Evolutionary conservation across 2,329 filamentous ascomycete species (phyloP).

Genomic region (Nothomitra cinnamomea): DNA sequence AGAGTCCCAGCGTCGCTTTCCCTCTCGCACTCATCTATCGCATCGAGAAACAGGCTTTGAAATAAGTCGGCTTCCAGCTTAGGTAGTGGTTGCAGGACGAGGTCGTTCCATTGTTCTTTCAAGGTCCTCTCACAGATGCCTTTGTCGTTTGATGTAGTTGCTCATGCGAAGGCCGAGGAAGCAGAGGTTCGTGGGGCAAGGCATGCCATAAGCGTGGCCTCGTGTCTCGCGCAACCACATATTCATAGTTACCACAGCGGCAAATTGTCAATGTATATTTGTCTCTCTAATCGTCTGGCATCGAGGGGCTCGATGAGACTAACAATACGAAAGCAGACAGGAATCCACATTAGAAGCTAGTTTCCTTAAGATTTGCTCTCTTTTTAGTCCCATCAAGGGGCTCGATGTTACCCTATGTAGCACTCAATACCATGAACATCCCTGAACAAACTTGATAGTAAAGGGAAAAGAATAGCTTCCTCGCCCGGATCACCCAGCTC

Average conservation of each 20-base stretch:
- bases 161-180: background rate
- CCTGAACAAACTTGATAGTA: background rate
- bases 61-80: background rate
- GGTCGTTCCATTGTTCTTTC: background rate
- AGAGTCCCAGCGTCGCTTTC: background rate
- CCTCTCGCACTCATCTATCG: background rate
- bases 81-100: background rate
- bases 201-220: background rate
- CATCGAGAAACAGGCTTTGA: background rate
- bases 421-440: constrained; percentile 1
- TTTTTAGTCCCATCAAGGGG: constrained; percentile 1
- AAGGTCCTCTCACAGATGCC: background rate
- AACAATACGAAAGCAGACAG: background rate
- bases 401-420: background rate
- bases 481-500: too few species aligned
- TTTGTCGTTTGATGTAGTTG: background rate
- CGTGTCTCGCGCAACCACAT: background rate
- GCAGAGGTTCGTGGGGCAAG: background rate
- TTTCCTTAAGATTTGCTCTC: constrained; percentile 1
- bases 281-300: too few species aligned
- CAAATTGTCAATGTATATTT: too few species aligned
- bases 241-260: background rate
- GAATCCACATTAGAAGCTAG: constrained; percentile 2
- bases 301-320: background rate
- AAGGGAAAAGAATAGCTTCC: background rate